Evolutionary conservation across 192 early-diverging fungal species (phyloP).

Genomic region (Helicostylum pulchrum): DNA sequence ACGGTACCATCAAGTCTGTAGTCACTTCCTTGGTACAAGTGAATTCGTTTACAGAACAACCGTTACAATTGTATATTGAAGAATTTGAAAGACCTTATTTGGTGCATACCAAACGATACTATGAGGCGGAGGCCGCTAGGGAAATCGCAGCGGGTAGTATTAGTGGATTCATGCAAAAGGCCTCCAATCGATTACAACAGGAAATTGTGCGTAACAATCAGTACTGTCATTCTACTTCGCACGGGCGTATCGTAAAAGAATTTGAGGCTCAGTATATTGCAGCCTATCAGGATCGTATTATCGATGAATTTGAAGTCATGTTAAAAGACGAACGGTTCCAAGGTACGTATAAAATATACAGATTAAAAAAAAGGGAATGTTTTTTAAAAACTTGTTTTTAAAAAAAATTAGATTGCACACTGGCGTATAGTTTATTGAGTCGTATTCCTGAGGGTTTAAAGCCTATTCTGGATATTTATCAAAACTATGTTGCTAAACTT

Average conservation of each 20-base stretch:
- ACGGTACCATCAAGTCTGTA: constrained; percentile 46
- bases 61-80: constrained; percentile 70
- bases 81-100: constrained; percentile 77
- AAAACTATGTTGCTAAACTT: constrained; percentile 58
- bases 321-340: constrained; percentile 55
- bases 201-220: constrained; percentile 58
- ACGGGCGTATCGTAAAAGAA: constrained; percentile 64
- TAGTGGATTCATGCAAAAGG: constrained; percentile 69
- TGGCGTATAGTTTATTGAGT: constrained; percentile 62
- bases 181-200: constrained; percentile 55
- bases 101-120: constrained; percentile 62
- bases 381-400: too few relatives aligned
- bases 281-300: constrained; percentile 58
- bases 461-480: constrained; percentile 58
- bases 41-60: constrained; percentile 60
- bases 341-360: constrained; percentile 40
- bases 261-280: constrained; percentile 74
- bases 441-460: constrained; percentile 63
- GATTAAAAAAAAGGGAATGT: too few relatives aligned
- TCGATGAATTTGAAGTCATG: constrained; percentile 70
- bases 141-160: constrained; percentile 55
- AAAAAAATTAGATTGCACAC: constrained; percentile 52
- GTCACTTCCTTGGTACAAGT: constrained; percentile 63
- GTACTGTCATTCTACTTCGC: constrained; percentile 65
- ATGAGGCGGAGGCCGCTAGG: constrained; percentile 60